Evolutionary conservation across 305 asterid species (phyloP).

Genomic region (Solanum hybrid): DNA sequence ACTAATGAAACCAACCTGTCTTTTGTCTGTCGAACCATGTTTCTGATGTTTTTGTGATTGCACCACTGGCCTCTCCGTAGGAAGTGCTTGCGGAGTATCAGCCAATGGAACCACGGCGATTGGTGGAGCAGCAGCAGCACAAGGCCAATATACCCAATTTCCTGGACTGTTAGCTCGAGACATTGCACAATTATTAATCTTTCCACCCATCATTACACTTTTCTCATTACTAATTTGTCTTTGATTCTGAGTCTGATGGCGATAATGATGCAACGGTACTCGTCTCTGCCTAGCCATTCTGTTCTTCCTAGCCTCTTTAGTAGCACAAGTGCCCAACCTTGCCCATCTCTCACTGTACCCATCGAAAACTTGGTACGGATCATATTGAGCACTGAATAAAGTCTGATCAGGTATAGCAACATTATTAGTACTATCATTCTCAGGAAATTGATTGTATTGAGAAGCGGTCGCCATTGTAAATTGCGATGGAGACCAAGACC

Average conservation of each 20-base stretch:
- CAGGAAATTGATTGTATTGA: constrained; percentile 32
- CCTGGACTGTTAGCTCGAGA: constrained; percentile 9
- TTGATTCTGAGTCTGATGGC: constrained; percentile 27
- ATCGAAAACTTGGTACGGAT: constrained; percentile 35
- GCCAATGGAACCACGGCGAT: constrained; percentile 6
- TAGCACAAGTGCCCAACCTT: constrained; percentile 54
- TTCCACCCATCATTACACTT: constrained; percentile 12
- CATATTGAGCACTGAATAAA: constrained; percentile 8
- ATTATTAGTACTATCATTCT: constrained; percentile 6
- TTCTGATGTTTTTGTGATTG: constrained; percentile 22
- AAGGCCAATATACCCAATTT: constrained; percentile 35
- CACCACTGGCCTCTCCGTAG: constrained; percentile 15
- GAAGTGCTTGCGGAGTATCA: constrained; percentile 15
- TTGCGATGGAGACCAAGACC: constrained; percentile 33
- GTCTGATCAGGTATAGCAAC: constrained; percentile 11
- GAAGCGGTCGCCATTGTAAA: constrained; percentile 21
- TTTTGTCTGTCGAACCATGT: constrained; percentile 24
- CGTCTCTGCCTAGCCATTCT: constrained; percentile 83
- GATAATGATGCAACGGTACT: constrained; percentile 31
- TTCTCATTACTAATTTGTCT: background rate
- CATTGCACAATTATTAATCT: background rate
- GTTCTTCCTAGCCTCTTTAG: constrained; percentile 84
- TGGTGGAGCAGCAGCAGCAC: constrained; percentile 6
- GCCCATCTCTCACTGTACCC: constrained; percentile 36
- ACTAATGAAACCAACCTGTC: constrained; percentile 26